A percentile compares a stretch with the other conserved stretches of the same genome.
These are phyloP conservation scores for Trifolium dubium DNA, from an alignment of 306 rosid genomes.

Conservation along the genomic window DNA sequence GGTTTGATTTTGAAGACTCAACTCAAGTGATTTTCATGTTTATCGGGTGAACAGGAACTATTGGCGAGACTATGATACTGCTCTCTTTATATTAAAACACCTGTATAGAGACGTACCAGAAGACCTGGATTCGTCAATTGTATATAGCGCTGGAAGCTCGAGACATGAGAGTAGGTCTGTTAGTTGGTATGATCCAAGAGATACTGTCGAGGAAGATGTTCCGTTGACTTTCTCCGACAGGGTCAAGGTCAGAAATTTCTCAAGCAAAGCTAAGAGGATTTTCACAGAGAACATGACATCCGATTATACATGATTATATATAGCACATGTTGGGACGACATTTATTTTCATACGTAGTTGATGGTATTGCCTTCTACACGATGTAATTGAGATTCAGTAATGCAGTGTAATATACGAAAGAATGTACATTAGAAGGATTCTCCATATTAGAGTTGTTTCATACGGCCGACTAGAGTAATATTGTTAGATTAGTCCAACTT, in stretches of 20 bases:
- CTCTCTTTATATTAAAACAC: conserved; percentile 84
- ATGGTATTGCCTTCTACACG: conserved; percentile 4
- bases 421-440: conserved; percentile 39
- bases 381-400: conserved; percentile 10
- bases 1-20: neutral
- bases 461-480: conserved; percentile 22
- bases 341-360: conserved; percentile 7
- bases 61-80: conserved; percentile 96
- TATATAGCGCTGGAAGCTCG: conserved; percentile 39
- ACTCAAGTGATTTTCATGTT: neutral
- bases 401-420: neutral
- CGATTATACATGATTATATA: conserved; percentile 14
- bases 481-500: conserved; percentile 4
- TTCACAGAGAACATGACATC: conserved; percentile 29
- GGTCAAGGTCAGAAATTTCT: conserved; percentile 54
- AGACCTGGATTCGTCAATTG: conserved; percentile 45
- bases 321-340: neutral
- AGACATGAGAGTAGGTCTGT: conserved; percentile 44
- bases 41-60: conserved; percentile 70
- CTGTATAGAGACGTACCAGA: conserved; percentile 68
- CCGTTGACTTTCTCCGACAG: conserved; percentile 80
- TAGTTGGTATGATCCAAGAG: conserved; percentile 58
- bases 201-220: conserved; percentile 69
- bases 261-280: conserved; percentile 59
- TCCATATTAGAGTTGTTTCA: conserved; percentile 34